phyloP scores from a whole-genome alignment of 2,329 filamentous ascomycete species.

The Alternaria arborescens region DNA sequence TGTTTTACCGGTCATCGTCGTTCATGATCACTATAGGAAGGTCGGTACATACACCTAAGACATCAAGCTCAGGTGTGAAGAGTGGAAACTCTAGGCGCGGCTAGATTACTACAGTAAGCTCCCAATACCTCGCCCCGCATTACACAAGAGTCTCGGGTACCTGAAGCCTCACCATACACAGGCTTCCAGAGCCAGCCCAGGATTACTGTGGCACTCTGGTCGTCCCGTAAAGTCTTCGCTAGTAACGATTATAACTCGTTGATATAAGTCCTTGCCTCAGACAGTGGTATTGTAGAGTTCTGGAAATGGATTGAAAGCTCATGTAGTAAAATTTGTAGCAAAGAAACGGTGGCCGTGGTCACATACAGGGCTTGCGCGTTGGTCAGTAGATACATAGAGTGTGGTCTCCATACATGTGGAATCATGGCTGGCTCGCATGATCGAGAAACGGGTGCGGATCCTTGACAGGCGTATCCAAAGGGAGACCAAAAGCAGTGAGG shows the following conservation, averaged over 20 bases:
- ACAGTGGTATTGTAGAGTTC: neutral
- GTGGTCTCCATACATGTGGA: neutral
- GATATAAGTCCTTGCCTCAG: neutral
- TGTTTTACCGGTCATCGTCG: conserved; percentile 34
- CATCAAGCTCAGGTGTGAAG: conserved; percentile 33
- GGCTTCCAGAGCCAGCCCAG: conserved; percentile 15
- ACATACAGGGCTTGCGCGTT: neutral
- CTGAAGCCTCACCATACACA: conserved; percentile 22
- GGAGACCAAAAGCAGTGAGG: neutral
- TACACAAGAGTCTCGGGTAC: conserved; percentile 25
- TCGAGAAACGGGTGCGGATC: neutral
- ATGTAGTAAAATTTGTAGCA: neutral
- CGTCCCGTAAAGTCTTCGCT: neutral
- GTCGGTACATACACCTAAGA: conserved; percentile 32
- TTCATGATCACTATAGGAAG: conserved; percentile 33
- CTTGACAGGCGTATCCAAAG: neutral
- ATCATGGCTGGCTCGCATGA: conserved; percentile 10
- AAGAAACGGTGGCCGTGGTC: neutral
- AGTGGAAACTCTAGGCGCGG: conserved; percentile 26
- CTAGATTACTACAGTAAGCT: conserved; percentile 32
- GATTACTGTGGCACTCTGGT: neutral
- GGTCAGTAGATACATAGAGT: neutral
- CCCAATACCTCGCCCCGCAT: conserved; percentile 29
- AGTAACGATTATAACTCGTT: neutral
- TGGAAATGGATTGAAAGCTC: neutral